A percentile compares a stretch with the other conserved stretches of the same genome.
These are phyloP conservation scores for Xerocomus potaroensis DNA, from an alignment of 768 basidiomycete species.

Conservation along the genomic window DNA sequence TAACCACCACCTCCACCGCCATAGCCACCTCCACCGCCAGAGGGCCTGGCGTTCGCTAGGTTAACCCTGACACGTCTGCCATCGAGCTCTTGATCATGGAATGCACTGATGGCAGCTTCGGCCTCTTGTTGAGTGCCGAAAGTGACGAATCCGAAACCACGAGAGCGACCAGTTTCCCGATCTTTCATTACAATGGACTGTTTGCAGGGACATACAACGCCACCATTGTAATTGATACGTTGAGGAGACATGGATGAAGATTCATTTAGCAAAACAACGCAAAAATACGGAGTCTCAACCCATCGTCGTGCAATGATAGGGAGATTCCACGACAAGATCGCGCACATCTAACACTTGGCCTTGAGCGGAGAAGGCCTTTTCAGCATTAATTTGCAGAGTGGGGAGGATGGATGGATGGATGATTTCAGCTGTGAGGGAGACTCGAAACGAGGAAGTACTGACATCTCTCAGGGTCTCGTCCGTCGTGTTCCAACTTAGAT, in stretches of 20 bases:
- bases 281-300: constrained; percentile 24
- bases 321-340: constrained; percentile 30
- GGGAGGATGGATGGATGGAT: constrained; percentile 1
- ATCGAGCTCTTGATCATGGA: constrained; percentile 53
- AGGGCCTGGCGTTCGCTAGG: constrained; percentile 29
- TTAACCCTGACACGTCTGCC: constrained; percentile 54
- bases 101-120: constrained; percentile 38
- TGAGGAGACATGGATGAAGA: constrained; percentile 21
- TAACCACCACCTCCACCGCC: constrained; percentile 13
- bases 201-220: constrained; percentile 6
- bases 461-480: constrained; percentile 26
- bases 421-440: constrained; percentile 4
- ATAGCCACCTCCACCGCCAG: constrained; percentile 26
- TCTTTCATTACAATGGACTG: constrained; percentile 40
- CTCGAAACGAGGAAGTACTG: constrained; percentile 7
- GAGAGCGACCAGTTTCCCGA: constrained; percentile 54
- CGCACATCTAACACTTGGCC: constrained; percentile 51
- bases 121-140: constrained; percentile 33
- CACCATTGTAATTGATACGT: constrained; percentile 6
- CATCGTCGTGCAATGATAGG: constrained; percentile 30
- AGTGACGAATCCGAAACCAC: constrained; percentile 57
- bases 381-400: background rate
- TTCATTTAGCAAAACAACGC: constrained; percentile 24
- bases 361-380: constrained; percentile 41
- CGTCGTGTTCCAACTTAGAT: constrained; percentile 32